phyloP scores from a whole-genome alignment of 2,329 filamentous ascomycete species.

The Alternaria sp. region DNA sequence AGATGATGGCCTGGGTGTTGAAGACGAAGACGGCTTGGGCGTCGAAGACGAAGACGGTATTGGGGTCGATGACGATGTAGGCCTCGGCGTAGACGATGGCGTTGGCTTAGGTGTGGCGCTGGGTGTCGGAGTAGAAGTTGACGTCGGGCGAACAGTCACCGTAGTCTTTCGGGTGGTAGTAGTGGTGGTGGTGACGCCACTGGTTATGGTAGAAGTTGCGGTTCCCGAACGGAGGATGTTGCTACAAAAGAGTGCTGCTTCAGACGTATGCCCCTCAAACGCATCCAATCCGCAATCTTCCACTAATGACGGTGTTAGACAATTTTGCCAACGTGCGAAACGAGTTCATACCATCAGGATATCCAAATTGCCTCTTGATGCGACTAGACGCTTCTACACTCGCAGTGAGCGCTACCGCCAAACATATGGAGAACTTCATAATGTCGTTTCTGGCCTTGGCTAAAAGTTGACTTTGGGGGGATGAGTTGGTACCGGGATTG shows the following conservation, averaged over 20 bases:
- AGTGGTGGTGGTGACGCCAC: conserved; percentile 24
- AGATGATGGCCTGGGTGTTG: conserved; percentile 12
- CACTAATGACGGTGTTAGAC: conserved; percentile 22
- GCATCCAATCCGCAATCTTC: conserved; percentile 35
- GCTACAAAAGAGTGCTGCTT: conserved; percentile 40
- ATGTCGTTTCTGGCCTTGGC: conserved; percentile 9
- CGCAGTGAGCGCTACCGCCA: conserved; percentile 32
- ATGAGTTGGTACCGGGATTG: conserved; percentile 3
- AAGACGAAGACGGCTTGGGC: conserved; percentile 15
- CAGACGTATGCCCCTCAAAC: conserved; percentile 39
- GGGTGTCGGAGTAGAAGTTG: conserved; percentile 6
- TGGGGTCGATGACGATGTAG: conserved; percentile 3
- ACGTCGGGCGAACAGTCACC: conserved; percentile 30
- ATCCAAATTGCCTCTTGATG: conserved; percentile 28
- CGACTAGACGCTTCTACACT: conserved; percentile 28
- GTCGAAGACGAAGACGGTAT: conserved; percentile 8
- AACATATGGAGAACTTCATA: conserved; percentile 33
- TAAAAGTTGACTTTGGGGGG: neutral
- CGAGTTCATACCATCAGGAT: conserved; percentile 31
- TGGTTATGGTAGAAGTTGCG: conserved; percentile 31
- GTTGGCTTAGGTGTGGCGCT: conserved; percentile 17
- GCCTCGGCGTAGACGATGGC: conserved; percentile 23
- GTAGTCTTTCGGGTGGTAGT: conserved; percentile 31
- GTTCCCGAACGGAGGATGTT: conserved; percentile 37
- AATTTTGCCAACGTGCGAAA: neutral